Evolutionary conservation across 306 rosid genomes (phyloP).

Genomic region (Pterocarpus macrocarpus): DNA sequence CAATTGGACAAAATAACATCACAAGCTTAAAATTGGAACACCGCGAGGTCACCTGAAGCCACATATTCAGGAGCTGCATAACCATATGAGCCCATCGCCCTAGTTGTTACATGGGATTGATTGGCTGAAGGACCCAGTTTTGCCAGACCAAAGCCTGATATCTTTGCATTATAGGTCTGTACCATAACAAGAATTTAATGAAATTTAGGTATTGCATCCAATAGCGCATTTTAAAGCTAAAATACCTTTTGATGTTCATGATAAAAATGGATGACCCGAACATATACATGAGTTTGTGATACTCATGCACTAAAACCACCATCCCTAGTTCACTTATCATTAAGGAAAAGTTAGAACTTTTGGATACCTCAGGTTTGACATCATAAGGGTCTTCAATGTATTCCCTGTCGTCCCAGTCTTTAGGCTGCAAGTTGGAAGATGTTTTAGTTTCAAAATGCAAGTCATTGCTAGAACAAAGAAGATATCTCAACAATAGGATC

Average conservation of each 20-base stretch:
- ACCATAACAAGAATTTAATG: constrained; percentile 40
- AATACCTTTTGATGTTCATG: background rate
- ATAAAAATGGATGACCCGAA: background rate
- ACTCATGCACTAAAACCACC: constrained; percentile 41
- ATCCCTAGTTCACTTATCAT: constrained; percentile 14
- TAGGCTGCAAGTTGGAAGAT: constrained; percentile 56
- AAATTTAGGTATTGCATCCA: background rate
- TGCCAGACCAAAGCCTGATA: constrained; percentile 96
- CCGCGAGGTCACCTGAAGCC: constrained; percentile 68
- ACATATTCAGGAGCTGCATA: constrained; percentile 98
- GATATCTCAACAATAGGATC: constrained; percentile 1
- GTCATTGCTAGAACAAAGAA: background rate
- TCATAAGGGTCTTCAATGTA: constrained; percentile 59
- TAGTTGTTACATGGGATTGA: constrained; percentile 90
- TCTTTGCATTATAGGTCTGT: constrained; percentile 87
- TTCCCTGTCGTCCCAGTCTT: constrained; percentile 67
- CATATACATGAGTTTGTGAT: constrained; percentile 35
- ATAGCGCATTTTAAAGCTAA: background rate
- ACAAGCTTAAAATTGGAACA: background rate
- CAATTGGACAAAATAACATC: background rate
- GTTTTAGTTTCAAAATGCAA: constrained; percentile 35
- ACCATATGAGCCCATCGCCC: constrained; percentile 96
- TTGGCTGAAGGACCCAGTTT: constrained; percentile 98
- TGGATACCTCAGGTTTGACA: constrained; percentile 61
- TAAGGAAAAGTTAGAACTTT: constrained; percentile 29